phyloP scores from a whole-genome alignment of 257 asterid species.

The Catharanthus roseus region DNA sequence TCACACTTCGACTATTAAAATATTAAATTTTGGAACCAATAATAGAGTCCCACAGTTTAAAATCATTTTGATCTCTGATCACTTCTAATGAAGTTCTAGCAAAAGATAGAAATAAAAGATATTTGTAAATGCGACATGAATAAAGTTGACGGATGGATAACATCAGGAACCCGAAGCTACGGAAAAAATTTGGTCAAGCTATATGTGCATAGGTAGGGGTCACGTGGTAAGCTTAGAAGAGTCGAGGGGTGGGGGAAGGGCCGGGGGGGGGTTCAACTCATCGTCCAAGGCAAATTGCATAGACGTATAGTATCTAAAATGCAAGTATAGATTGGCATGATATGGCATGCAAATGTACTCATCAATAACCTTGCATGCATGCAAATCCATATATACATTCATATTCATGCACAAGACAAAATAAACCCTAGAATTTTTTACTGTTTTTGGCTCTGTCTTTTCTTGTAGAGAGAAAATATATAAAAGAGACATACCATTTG shows the following conservation, averaged over 20 bases:
- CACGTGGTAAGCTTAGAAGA: conserved; percentile 3
- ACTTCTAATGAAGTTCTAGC: too few species aligned
- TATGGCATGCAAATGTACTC: conserved; percentile 35
- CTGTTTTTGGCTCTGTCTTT: conserved; percentile 14
- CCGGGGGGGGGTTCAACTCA: not conserved
- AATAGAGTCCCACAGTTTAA: too few species aligned
- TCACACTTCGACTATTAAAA: too few species aligned
- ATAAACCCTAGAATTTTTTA: too few species aligned
- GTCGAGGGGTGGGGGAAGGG: not conserved
- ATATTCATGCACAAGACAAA: conserved; percentile 37
- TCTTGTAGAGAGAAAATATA: not conserved
- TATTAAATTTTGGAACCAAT: too few species aligned
- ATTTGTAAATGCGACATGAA: too few species aligned
- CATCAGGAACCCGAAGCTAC: not conserved
- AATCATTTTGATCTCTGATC: too few species aligned
- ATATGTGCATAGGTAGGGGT: not conserved
- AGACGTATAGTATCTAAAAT: conserved; percentile 1
- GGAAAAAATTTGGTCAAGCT: not conserved
- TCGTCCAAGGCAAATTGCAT: not conserved
- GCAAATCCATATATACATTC: conserved; percentile 51
- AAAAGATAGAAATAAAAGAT: too few species aligned
- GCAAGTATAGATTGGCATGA: conserved; percentile 33
- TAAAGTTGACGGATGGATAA: not conserved
- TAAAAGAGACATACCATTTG: too few species aligned
- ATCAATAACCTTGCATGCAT: conserved; percentile 41